Conservation (phyloP, 805 yeast species). For the Pichia sporocuriosa region DNA sequence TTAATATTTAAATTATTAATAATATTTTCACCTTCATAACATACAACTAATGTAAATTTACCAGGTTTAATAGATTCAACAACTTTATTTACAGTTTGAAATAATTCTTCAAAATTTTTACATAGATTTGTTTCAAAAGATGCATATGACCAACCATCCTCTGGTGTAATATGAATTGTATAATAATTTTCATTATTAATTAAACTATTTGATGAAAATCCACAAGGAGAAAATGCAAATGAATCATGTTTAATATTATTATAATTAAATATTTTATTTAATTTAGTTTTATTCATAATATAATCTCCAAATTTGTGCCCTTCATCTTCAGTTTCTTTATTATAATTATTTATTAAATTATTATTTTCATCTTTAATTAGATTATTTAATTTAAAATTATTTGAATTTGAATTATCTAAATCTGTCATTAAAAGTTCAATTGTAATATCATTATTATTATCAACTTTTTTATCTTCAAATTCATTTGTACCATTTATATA, state of each 20-base stretch:
- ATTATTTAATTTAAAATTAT: conserved; percentile 47
- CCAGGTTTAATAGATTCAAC: conserved; percentile 66
- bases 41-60: conserved; percentile 38
- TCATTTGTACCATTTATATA: conserved; percentile 50
- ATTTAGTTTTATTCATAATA: conserved; percentile 55
- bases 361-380: too few relatives aligned
- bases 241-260: conserved; percentile 55
- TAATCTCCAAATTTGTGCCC: conserved; percentile 78
- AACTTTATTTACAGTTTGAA: conserved; percentile 39
- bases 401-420: conserved; percentile 49
- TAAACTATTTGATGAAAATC: conserved; percentile 84
- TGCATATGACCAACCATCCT: conserved; percentile 90
- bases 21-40: conserved; percentile 19
- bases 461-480: background rate
- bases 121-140: conserved; percentile 75
- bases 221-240: conserved; percentile 90
- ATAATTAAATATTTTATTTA: conserved; percentile 43
- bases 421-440: conserved; percentile 91
- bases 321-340: conserved; percentile 33
- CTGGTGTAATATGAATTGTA: conserved; percentile 93
- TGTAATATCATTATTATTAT: conserved; percentile 42
- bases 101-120: background rate
- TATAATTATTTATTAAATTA: too few relatives aligned
- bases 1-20: background rate
- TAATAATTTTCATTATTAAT: conserved; percentile 52